Evolutionary conservation across 2,329 filamentous ascomycete genomes (phyloP).

Genomic region (Cadophora sp.): DNA sequence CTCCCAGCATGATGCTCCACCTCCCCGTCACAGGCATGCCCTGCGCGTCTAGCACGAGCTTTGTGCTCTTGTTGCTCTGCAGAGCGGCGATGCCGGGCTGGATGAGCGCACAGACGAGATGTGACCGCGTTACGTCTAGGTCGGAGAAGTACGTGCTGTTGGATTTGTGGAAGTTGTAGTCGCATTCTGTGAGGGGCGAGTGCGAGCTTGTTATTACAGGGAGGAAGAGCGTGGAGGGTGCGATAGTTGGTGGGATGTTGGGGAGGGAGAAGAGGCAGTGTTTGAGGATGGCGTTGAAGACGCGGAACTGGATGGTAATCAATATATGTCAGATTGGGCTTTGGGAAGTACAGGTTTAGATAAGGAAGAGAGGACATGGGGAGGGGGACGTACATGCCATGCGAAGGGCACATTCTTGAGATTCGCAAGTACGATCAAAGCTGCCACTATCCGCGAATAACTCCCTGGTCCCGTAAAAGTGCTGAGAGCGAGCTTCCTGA

Average conservation of each 20-base stretch:
- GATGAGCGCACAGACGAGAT: slow-evolving; percentile 75
- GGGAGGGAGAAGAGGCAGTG: slow-evolving; percentile 52
- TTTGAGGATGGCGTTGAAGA: slow-evolving; percentile 53
- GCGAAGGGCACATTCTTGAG: slow-evolving; percentile 64
- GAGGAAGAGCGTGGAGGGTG: slow-evolving; percentile 59
- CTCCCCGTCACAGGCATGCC: slow-evolving; percentile 57
- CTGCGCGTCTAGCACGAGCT: slow-evolving; percentile 51
- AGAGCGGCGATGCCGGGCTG: slow-evolving; percentile 62
- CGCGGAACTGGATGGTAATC: slow-evolving; percentile 47
- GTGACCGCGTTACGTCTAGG: slow-evolving; percentile 76
- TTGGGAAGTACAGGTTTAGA: neutral
- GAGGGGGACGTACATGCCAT: slow-evolving; percentile 59
- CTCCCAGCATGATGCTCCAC: slow-evolving; percentile 72
- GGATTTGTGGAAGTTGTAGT: slow-evolving; percentile 77
- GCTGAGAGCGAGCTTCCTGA: slow-evolving; percentile 32
- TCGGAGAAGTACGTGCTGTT: slow-evolving; percentile 76
- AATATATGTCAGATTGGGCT: neutral
- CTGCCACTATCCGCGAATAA: slow-evolving; percentile 39
- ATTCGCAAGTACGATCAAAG: slow-evolving; percentile 55
- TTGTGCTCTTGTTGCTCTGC: slow-evolving; percentile 54
- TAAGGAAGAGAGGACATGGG: neutral
- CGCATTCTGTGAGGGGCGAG: slow-evolving; percentile 67
- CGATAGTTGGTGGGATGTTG: slow-evolving; percentile 43
- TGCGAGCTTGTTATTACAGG: slow-evolving; percentile 64
- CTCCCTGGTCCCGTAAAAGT: slow-evolving; percentile 43